Percentiles rank a stretch among this genome's conserved stretches.
Evolutionary conservation across 768 basidiomycete genomes (phyloP).

Genomic region (Macrolepiota albuminosa): DNA sequence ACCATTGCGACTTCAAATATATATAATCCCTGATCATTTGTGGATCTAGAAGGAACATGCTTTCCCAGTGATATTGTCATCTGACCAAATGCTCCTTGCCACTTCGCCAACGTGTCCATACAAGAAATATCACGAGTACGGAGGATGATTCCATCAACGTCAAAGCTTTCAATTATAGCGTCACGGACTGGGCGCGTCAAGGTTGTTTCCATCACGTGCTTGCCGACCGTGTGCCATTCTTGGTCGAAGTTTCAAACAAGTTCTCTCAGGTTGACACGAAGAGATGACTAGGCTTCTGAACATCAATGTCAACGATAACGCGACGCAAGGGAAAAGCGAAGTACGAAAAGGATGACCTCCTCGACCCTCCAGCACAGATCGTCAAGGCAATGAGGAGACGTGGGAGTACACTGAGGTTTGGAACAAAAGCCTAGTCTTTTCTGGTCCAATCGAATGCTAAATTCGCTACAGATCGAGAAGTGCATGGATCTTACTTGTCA

Average conservation of each 20-base stretch:
- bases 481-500: neutral
- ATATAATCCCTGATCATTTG: neutral
- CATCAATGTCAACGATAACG: conserved; percentile 8
- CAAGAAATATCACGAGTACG: neutral
- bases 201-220: neutral
- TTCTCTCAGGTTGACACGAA: neutral
- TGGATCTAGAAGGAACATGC: neutral
- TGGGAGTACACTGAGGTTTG: neutral
- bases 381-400: neutral
- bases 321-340: conserved; percentile 11
- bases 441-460: neutral
- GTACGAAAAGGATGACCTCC: conserved; percentile 8
- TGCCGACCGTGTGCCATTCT: neutral
- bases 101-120: neutral
- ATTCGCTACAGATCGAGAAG: neutral
- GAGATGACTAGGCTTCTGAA: neutral
- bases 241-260: neutral
- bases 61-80: neutral
- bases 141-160: neutral
- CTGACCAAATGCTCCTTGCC: neutral
- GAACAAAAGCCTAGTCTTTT: neutral
- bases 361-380: conserved; percentile 6
- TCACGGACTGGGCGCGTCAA: too few relatives aligned
- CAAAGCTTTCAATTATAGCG: neutral
- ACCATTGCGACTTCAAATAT: neutral